Percentiles rank a stretch among this genome's conserved stretches.
phyloP scores from a whole-genome alignment of 1,139 yeast genomes.

The Yarrowia galli region DNA sequence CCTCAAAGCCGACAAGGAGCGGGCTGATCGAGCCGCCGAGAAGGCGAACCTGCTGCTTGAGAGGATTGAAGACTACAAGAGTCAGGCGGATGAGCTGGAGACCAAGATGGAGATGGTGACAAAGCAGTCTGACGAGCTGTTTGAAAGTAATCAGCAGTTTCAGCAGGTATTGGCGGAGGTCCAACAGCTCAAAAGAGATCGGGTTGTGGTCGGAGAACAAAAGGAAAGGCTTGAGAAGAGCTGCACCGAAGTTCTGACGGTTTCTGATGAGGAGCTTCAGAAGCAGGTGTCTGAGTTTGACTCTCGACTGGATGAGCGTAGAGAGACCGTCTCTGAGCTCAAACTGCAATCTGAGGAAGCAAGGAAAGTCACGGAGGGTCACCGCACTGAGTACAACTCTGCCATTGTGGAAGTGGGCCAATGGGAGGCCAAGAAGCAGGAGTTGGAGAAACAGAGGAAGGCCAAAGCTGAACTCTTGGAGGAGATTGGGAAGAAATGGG shows the following conservation, averaged over 20 bases:
- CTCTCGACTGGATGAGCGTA: slow-evolving; percentile 54
- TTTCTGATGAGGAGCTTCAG: slow-evolving; percentile 60
- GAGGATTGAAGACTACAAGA: slow-evolving; percentile 57
- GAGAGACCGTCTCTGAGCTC: slow-evolving; percentile 43
- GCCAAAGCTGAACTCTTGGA: slow-evolving; percentile 47
- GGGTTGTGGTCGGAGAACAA: slow-evolving; percentile 42
- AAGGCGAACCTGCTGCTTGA: slow-evolving; percentile 57
- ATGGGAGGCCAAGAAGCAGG: slow-evolving; percentile 58
- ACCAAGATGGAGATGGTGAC: slow-evolving; percentile 61
- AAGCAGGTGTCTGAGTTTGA: slow-evolving; percentile 64
- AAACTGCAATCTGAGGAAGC: slow-evolving; percentile 40
- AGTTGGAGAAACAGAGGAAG: slow-evolving; percentile 49
- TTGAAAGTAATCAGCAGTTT: slow-evolving; percentile 80
- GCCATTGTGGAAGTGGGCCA: slow-evolving; percentile 65
- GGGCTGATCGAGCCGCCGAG: slow-evolving; percentile 67
- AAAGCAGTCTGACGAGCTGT: slow-evolving; percentile 66
- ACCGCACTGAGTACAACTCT: slow-evolving; percentile 54
- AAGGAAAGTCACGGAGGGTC: slow-evolving; percentile 40
- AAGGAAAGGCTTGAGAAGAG: slow-evolving; percentile 12
- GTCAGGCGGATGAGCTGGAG: slow-evolving; percentile 61
- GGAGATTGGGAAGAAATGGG: slow-evolving; percentile 37
- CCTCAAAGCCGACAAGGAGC: slow-evolving; percentile 71
- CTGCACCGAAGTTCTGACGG: slow-evolving; percentile 50
- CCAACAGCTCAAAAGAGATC: slow-evolving; percentile 63
- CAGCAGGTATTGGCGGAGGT: slow-evolving; percentile 72